These are phyloP conservation scores for Coix lacrymajobi DNA, from an alignment of 176 grass and related monocot genomes.

Conservation along the genomic window DNA sequence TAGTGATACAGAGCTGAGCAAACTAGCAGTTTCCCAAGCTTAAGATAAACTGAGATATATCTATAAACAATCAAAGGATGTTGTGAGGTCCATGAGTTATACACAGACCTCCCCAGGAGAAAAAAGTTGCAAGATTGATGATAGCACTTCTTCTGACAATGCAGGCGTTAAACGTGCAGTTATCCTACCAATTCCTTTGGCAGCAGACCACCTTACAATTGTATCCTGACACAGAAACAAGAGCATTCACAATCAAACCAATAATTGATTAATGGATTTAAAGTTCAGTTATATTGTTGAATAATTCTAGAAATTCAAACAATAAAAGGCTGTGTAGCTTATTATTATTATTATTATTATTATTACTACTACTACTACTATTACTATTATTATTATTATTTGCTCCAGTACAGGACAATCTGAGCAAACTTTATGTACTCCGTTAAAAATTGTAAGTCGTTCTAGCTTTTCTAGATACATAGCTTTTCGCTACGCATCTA, in stretches of 20 bases:
- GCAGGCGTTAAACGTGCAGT: slow-evolving; percentile 87
- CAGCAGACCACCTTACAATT: slow-evolving; percentile 95
- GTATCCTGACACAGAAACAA: slow-evolving; percentile 66
- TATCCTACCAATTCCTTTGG: slow-evolving; percentile 95
- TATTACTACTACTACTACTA: no score
- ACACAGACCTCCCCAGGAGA: slow-evolving; percentile 75
- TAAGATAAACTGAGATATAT: slow-evolving; percentile 2
- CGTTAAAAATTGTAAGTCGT: neutral
- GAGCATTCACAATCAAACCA: slow-evolving; percentile 19
- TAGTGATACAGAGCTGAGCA: neutral
- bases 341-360: no score
- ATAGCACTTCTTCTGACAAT: slow-evolving; percentile 87
- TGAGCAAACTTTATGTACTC: neutral
- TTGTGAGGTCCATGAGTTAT: slow-evolving; percentile 9
- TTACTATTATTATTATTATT: no score
- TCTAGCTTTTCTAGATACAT: neutral
- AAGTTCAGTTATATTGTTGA: neutral
- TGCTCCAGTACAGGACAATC: neutral
- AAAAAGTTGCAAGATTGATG: slow-evolving; percentile 88
- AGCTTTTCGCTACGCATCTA: neutral
- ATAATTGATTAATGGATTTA: neutral
- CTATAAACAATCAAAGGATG: slow-evolving; percentile 3
- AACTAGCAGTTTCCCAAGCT: slow-evolving; percentile 22
- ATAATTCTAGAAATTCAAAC: neutral
- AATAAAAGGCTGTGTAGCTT: neutral